Base-by-base conservation (phyloP, 768 basidiomycete genomes). In the Lactarius evosmus region DNA sequence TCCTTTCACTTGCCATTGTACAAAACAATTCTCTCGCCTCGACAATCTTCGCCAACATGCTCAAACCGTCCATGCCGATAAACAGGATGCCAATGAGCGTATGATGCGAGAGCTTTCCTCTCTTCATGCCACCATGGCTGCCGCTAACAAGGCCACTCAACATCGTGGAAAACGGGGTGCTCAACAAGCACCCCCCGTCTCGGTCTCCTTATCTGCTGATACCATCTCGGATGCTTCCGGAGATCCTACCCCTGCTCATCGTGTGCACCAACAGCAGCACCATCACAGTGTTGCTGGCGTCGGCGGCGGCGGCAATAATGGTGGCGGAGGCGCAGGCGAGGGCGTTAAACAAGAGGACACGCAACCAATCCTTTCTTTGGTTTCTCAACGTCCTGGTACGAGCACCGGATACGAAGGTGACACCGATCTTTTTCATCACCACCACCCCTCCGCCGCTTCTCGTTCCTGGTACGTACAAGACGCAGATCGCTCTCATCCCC, bases 21-120 rank as follows among this genome's bases (percentile, higher is more conserved):
- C 87, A 14, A 95, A 96, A 75, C 89, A 95, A 68, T 98, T 98
- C 73, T 95, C 93, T 6, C 87, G 96, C 14, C 87, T 98, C 73
- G 96, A 98, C 77, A 98, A 98, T 72, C 83, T 98, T 2, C 87
- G 96, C 52, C 96, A 98, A 73, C 96, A 98, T 75, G 93, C 95
- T 0, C 91, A 95, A 80, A 96, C 95, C 6, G 95, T 97, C 1
- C 96, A 98, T 71, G 87, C 93, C n/a, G 94, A 97, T 74, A 91
- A 93, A 78, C 85, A 85, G 74, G 89, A 90, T 0, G 83, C 86
- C 76, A 95, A 95, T 78, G 90, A 92, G 73, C 78, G 83, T 58
- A 94, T 93, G 91, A 94, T 95, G 91, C 86, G 89, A 69, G 89
- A 93, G 63, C 84, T 95, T 66, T 90, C 90, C 55, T 82, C 83